Conservation (phyloP, 108 stramenopile genomes). For the Pseudonitzschia multistriata region DNA sequence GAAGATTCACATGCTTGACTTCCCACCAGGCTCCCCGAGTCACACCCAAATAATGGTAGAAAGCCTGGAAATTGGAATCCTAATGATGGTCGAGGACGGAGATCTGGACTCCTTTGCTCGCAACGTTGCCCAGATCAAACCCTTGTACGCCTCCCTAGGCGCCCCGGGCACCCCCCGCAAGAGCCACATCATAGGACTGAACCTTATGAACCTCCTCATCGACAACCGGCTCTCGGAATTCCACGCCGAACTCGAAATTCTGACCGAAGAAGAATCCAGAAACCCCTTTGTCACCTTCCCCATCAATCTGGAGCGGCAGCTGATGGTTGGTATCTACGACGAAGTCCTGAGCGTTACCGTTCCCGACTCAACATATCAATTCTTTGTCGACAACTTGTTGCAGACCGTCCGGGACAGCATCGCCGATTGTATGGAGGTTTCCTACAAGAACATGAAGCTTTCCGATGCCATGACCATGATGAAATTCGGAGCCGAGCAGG, state of each 20-base stretch:
- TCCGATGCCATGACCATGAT: slow-evolving; percentile 74
- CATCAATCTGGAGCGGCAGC: slow-evolving; percentile 78
- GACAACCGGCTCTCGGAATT: slow-evolving; percentile 89
- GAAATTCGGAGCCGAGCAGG: slow-evolving; percentile 65
- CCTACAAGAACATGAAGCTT: slow-evolving; percentile 66
- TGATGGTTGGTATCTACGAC: slow-evolving; percentile 88
- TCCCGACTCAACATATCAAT: slow-evolving; percentile 72
- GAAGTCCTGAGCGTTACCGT: slow-evolving; percentile 63
- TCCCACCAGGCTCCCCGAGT: slow-evolving; percentile 38
- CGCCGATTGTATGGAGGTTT: slow-evolving; percentile 85
- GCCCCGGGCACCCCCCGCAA: slow-evolving; percentile 45
- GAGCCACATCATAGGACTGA: slow-evolving; percentile 75
- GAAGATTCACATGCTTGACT: slow-evolving; percentile 69
- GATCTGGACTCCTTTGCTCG: slow-evolving; percentile 86
- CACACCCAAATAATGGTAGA: slow-evolving; percentile 40
- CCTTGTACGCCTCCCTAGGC: slow-evolving; percentile 46
- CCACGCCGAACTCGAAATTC: slow-evolving; percentile 84
- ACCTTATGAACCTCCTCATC: slow-evolving; percentile 84
- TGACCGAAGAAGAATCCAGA: slow-evolving; percentile 67
- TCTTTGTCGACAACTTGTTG: slow-evolving; percentile 75
- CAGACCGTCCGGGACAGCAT: slow-evolving; percentile 84
- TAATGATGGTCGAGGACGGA: slow-evolving; percentile 71
- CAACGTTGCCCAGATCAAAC: slow-evolving; percentile 78
- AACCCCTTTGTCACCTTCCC: slow-evolving; percentile 71
- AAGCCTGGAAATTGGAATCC: slow-evolving; percentile 77